Evolutionary conservation across 169 alveolate genomes (phyloP), one percentile per base, ranked within the genome.

Genomic region (Blepharisma undulans): DNA sequence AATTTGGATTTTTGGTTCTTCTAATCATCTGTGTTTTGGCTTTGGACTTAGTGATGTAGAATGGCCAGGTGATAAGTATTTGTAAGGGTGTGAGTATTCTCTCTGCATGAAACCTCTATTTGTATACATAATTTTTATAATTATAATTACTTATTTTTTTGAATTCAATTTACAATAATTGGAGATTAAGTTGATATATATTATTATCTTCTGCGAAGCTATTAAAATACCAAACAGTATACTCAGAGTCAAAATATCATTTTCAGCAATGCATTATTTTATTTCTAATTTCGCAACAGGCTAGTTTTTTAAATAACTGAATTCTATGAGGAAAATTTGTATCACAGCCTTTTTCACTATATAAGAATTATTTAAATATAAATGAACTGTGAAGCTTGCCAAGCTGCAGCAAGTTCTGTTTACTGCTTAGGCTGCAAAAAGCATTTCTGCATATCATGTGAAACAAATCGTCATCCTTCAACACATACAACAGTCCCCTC

Each of bases 341-440:
- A n/a, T n/a, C n/a, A n/a, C n/a, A n/a, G n/a, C n/a, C n/a, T n/a
- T n/a, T n/a, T n/a, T n/a, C n/a, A 48, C 12, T 48, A 48, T 48
- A 48, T 36, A 48, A 48, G 66, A 48, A 48, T 48, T 48, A 48
- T 48, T 48, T 78, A 78, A 29, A 25, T 29, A 29, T 27, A 29
- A 78, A 78, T 78, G 86, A 36, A 78, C 7, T 78, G 86, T 78
- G 86, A 78, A 78, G 86, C 29, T 78, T 78, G 86, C 60, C 86
- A 78, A 27, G 30, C 34, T 32, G 29, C 29, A 27, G 18, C 60
- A 32, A 78, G 86, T 32, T 27, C 66, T 29, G 34, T 78, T 10
- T 78, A 27, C 60, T 78, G 86, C 27, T 34, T 78, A 29, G 86
- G 86, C 61, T 78, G 86, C 27, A 78, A 78, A 78, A 78, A 78